Percentiles rank a stretch among this genome's conserved stretches.
Conservation (phyloP, 352 stramenopile genomes). For the Phytopythium chamaehyphon region DNA sequence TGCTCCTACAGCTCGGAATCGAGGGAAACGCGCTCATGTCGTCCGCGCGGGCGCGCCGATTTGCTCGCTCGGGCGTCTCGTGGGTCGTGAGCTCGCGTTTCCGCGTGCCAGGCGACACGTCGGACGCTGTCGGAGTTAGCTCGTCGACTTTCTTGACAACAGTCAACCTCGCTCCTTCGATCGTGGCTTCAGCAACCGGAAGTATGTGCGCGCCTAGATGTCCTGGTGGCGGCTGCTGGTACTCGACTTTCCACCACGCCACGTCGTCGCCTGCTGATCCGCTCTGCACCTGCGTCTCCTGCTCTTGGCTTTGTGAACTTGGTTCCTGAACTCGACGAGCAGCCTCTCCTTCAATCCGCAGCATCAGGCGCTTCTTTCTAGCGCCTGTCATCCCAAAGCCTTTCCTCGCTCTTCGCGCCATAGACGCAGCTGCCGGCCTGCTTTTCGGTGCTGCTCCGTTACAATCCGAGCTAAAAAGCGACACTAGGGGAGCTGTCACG, state of each 20-base stretch:
- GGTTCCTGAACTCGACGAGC: background rate
- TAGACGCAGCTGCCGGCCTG: background rate
- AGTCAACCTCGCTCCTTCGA: background rate
- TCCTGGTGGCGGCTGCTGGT: slow-evolving; percentile 44
- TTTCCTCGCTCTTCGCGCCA: slow-evolving; percentile 1
- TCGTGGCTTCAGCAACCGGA: slow-evolving; percentile 12
- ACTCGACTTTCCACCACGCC: slow-evolving; percentile 60
- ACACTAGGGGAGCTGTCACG: background rate
- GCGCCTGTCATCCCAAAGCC: slow-evolving; percentile 2
- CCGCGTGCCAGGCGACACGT: slow-evolving; percentile 3
- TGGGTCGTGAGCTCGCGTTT: slow-evolving; percentile 7
- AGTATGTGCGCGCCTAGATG: slow-evolving; percentile 50
- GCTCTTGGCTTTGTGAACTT: background rate
- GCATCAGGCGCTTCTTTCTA: slow-evolving; percentile 1
- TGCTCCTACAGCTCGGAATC: slow-evolving; percentile 22
- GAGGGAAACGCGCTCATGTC: slow-evolving; percentile 9
- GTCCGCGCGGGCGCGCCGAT: slow-evolving; percentile 21
- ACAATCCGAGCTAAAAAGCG: background rate
- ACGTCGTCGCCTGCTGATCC: slow-evolving; percentile 11
- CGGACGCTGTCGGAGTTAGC: background rate
- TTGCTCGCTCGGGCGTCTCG: slow-evolving; percentile 45
- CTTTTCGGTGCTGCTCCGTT: background rate
- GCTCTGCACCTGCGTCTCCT: background rate
- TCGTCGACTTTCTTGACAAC: background rate
- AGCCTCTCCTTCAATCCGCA: slow-evolving; percentile 27